Conservation (phyloP, 768 basidiomycete species). For the Phallus indusiatus region DNA sequence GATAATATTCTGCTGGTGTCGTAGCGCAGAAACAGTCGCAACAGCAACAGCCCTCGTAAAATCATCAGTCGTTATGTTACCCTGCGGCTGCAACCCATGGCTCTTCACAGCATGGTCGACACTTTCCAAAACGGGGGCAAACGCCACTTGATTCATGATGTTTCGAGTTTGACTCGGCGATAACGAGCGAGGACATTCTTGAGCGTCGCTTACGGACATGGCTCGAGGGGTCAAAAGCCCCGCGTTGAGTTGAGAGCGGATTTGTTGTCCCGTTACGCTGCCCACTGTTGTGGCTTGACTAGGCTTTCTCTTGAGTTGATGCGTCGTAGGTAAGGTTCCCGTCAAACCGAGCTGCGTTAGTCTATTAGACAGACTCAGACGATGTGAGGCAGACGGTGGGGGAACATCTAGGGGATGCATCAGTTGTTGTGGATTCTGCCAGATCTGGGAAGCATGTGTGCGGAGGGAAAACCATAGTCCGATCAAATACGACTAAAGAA, state of each 20-base stretch:
- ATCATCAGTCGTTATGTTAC: conserved; percentile 70
- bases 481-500: conserved; percentile 79
- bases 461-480: conserved; percentile 98
- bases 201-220: background rate
- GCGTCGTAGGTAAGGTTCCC: conserved; percentile 14
- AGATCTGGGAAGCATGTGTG: conserved; percentile 96
- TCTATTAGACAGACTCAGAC: conserved; percentile 60
- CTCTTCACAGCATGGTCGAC: conserved; percentile 72
- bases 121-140: conserved; percentile 64
- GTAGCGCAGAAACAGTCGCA: conserved; percentile 83
- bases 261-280: conserved; percentile 28
- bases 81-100: conserved; percentile 35
- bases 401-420: conserved; percentile 53
- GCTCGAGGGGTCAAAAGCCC: conserved; percentile 13
- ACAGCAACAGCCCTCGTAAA: conserved; percentile 91
- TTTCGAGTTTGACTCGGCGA: conserved; percentile 23
- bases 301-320: conserved; percentile 36
- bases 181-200: conserved; percentile 45
- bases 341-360: conserved; percentile 29
- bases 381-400: conserved; percentile 31
- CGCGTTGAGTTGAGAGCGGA: conserved; percentile 16
- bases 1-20: conserved; percentile 61
- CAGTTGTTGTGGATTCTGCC: conserved; percentile 92
- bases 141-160: conserved; percentile 24
- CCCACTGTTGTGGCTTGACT: conserved; percentile 29